A percentile compares a stretch with the other conserved stretches of the same genome.
Conservation (phyloP, 495 filamentous ascomycete genomes). For the Penicillium canescens region DNA sequence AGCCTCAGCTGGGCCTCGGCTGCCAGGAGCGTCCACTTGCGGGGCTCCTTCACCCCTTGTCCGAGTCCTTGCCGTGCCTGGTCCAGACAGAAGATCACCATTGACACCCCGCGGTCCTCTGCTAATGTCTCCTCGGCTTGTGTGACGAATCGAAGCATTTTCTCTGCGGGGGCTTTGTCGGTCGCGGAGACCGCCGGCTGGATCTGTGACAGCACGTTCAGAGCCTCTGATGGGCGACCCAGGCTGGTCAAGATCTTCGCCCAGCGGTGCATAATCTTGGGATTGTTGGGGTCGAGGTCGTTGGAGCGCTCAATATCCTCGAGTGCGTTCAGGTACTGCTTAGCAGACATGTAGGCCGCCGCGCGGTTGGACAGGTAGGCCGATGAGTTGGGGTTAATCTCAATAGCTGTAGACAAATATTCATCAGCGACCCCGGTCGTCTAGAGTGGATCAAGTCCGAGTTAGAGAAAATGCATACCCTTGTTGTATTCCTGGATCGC, state of each 20-base stretch:
- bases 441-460: background rate
- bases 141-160: conserved; percentile 79
- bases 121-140: conserved; percentile 77
- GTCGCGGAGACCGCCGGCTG: conserved; percentile 74
- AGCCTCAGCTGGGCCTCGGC: conserved; percentile 95
- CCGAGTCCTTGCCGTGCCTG: conserved; percentile 82
- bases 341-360: conserved; percentile 85
- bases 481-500: conserved; percentile 93
- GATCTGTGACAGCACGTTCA: conserved; percentile 67
- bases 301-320: conserved; percentile 81
- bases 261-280: conserved; percentile 84
- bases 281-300: conserved; percentile 76
- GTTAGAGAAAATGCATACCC: conserved; percentile 53
- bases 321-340: conserved; percentile 73
- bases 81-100: conserved; percentile 90
- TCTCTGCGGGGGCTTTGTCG: conserved; percentile 74
- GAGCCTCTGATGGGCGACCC: conserved; percentile 80
- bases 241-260: conserved; percentile 85
- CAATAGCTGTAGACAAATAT: conserved; percentile 62
- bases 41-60: conserved; percentile 67
- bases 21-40: conserved; percentile 90
- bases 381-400: conserved; percentile 63
- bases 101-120: conserved; percentile 73
- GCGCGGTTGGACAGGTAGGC: conserved; percentile 96
- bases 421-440: conserved; percentile 9